Conservation (phyloP, 2,329 filamentous ascomycete species). For the Diaporthe sp. region DNA sequence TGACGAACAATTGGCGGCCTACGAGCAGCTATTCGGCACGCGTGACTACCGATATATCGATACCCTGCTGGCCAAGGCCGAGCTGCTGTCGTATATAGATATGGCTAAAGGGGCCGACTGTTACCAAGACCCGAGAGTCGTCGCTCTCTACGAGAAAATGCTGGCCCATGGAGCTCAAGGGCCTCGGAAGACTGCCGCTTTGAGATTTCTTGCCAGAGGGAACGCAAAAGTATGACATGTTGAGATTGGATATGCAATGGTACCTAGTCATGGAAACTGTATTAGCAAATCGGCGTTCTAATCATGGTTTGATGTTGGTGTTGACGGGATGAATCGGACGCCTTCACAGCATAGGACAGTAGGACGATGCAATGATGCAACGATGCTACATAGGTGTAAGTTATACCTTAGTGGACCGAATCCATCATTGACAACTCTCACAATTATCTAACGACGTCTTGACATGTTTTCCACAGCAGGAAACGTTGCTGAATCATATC, state of each 20-base stretch:
- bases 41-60: neutral
- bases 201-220: slow-evolving; percentile 4
- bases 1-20: neutral
- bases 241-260: too few species aligned
- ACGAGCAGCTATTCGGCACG: neutral
- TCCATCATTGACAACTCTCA: too few species aligned
- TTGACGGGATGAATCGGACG: neutral
- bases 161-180: slow-evolving; percentile 4
- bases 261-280: too few species aligned
- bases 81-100: neutral
- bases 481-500: too few species aligned
- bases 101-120: neutral
- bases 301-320: neutral
- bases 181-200: neutral
- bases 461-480: too few species aligned
- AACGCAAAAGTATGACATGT: neutral
- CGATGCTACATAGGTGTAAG: too few species aligned
- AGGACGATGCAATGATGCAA: too few species aligned
- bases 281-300: fast-evolving
- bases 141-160: slow-evolving; percentile 2
- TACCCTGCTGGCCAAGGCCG: slow-evolving; percentile 3
- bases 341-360: too few species aligned
- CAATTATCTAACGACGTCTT: too few species aligned
- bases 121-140: neutral
- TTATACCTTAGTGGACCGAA: too few species aligned